Base-by-base conservation (phyloP, 1,139 yeast genomes). In the Protomyces inouyei region DNA sequence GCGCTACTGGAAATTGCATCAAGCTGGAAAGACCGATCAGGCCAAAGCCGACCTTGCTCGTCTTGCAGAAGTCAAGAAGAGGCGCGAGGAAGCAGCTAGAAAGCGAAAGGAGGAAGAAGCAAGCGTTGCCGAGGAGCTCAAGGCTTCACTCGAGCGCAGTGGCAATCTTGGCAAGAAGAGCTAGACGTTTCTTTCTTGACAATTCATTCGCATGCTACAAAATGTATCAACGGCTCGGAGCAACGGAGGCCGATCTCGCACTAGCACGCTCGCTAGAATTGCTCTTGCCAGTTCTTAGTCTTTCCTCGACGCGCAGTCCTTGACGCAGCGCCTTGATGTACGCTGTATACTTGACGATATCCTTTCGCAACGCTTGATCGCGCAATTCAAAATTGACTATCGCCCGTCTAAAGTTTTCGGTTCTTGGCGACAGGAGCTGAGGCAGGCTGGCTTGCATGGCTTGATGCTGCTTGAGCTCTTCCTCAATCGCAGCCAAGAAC, bases 331-430 rank as follows among this genome's bases (percentile, higher is more conserved):
- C 56, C 21, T n/a, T 52, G 4, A 52, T 48, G 45, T 76, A 76
- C 9, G 71, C 67, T 16, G 69, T 70, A 66, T 74, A 76, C 68
- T 74, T 75, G 64, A 72, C 71, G 14, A 71, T 69, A 67, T 76
- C 77, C 37, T 69, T 68, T 57, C 72, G 67, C 61, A 76, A 65
- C 60, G 72, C 72, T 55, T 71, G 74, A 14, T 72, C 70, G 56
- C 72, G 70, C 54, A 69, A 68, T 55, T 74, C 76, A 77, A 77
- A 76, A 65, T 76, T 76, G 54, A 67, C 45, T 57, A 70, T 70
- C 1, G 75, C 77, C 10, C 73, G 70, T n/a, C 71, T 64, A 8
- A 70, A 67, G 25, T 73, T 73, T 16, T 71, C 66, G 35, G 67
- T 67, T 6, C 69, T 66, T 3, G 74, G 69, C 48, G 70, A 69